These are phyloP conservation scores for Kodamaea derodonti DNA, from an alignment of 1,139 yeast genomes.

Conservation along the genomic window DNA sequence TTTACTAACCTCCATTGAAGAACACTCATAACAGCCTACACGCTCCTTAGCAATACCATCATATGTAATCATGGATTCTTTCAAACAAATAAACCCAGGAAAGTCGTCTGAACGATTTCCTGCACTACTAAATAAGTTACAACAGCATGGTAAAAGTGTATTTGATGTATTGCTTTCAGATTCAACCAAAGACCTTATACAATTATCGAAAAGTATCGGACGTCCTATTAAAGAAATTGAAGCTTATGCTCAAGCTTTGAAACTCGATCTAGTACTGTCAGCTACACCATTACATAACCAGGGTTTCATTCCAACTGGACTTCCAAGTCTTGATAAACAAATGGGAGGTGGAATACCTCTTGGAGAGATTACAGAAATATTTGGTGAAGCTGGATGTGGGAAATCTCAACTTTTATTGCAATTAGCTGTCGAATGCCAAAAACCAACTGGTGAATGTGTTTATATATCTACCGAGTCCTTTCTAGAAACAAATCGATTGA, in stretches of 20 bases:
- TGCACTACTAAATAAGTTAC: conserved; percentile 13
- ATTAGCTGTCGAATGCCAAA: conserved; percentile 54
- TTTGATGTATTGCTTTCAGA: conserved; percentile 20
- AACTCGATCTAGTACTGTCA: conserved; percentile 3
- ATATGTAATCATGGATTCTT: conserved; percentile 32
- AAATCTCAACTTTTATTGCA: conserved; percentile 76
- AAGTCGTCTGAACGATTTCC: conserved; percentile 15
- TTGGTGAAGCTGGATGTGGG: conserved; percentile 83
- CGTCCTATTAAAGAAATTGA: conserved; percentile 47
- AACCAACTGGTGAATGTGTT: conserved; percentile 38
- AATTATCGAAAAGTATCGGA: conserved; percentile 40
- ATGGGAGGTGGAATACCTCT: conserved; percentile 68
- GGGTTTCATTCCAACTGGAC: conserved; percentile 53
- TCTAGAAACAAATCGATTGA: conserved; percentile 60
- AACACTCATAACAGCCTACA: too few species aligned
- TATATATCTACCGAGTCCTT: conserved; percentile 76
- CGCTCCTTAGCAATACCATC: too few species aligned
- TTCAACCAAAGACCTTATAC: conserved; percentile 14
- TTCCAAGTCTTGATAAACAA: conserved; percentile 48
- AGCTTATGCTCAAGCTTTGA: conserved; percentile 31
- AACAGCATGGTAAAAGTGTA: conserved; percentile 21
- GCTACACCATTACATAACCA: conserved; percentile 1
- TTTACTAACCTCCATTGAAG: too few species aligned
- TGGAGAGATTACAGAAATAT: conserved; percentile 71
- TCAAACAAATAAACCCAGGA: conserved; percentile 20